phyloP scores from a whole-genome alignment of 805 yeast genomes.

The Brettanomyces sp. region DNA sequence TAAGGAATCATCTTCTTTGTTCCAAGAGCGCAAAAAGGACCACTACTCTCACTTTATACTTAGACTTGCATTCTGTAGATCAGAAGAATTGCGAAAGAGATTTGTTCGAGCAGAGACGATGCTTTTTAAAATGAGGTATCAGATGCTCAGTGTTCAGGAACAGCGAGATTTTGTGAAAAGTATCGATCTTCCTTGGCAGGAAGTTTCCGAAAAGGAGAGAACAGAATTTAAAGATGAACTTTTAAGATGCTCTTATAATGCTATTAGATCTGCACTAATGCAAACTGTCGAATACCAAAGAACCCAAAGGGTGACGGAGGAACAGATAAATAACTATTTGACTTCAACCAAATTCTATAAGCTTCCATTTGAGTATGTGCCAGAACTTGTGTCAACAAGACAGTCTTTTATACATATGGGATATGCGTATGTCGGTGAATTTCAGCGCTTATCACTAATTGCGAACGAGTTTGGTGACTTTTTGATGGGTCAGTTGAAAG shows the following conservation, averaged over 20 bases:
- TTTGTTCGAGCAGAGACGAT: conserved; percentile 70
- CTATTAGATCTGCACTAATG: conserved; percentile 30
- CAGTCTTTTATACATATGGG: conserved; percentile 62
- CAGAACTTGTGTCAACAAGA: conserved; percentile 67
- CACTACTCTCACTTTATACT: conserved; percentile 86
- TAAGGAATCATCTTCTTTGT: conserved; percentile 29
- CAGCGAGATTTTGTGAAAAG: conserved; percentile 61
- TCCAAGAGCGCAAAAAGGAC: conserved; percentile 72
- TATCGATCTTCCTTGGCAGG: conserved; percentile 64
- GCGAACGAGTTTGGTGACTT: conserved; percentile 55
- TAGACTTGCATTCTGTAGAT: conserved; percentile 81
- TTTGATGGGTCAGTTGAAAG: conserved; percentile 42
- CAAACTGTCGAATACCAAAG: conserved; percentile 21
- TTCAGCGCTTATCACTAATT: conserved; percentile 64
- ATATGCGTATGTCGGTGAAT: conserved; percentile 74
- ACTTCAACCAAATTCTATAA: conserved; percentile 63
- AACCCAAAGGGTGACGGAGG: conserved; percentile 28
- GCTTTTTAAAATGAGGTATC: conserved; percentile 67
- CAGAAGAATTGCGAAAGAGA: conserved; percentile 71
- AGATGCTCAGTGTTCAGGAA: conserved; percentile 51
- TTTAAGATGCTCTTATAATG: conserved; percentile 42
- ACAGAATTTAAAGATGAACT: conserved; percentile 36
- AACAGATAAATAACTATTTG: conserved; percentile 42
- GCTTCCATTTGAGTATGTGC: conserved; percentile 79
- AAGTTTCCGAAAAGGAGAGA: conserved; percentile 57